A percentile compares a stretch with the other conserved stretches of the same genome.
Evolutionary conservation across 2,329 filamentous ascomycete species (phyloP).

Genomic region (Trichoderma koningii): DNA sequence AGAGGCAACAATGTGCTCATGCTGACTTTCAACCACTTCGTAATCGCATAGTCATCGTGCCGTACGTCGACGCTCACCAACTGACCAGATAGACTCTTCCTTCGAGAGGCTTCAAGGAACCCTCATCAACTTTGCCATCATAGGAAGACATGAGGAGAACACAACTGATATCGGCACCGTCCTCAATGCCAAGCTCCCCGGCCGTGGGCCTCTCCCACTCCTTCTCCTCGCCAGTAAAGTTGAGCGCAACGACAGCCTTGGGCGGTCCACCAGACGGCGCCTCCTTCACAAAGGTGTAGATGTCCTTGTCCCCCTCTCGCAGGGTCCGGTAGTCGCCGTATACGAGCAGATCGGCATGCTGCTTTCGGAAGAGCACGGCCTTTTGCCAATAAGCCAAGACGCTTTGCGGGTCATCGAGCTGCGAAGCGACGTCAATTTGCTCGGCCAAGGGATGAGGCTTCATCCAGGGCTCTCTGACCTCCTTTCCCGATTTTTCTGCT

Average conservation of each 20-base stretch:
- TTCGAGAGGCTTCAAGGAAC: constrained; percentile 36
- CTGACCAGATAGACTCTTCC: constrained; percentile 37
- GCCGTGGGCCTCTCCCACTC: constrained; percentile 30
- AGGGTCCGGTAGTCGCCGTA: constrained; percentile 41
- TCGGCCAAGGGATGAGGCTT: constrained; percentile 37
- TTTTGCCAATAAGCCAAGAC: constrained; percentile 41
- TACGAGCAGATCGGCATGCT: constrained; percentile 39
- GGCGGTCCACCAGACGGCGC: constrained; percentile 29
- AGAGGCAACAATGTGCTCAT: neutral
- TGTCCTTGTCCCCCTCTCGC: constrained; percentile 32
- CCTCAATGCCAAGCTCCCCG: constrained; percentile 33
- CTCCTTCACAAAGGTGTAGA: constrained; percentile 40
- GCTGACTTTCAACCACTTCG: neutral
- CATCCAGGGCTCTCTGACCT: constrained; percentile 41
- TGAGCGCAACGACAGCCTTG: constrained; percentile 38
- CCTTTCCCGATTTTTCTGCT: constrained; percentile 38
- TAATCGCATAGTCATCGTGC: neutral
- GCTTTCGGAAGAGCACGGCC: constrained; percentile 36
- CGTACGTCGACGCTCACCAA: neutral
- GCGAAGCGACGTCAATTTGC: constrained; percentile 58
- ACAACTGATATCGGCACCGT: constrained; percentile 28
- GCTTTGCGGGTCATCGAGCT: constrained; percentile 46
- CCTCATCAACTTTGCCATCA: constrained; percentile 28
- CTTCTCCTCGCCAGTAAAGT: constrained; percentile 39
- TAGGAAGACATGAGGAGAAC: constrained; percentile 38